Conservation (phyloP, 2,329 filamentous ascomycete species). For the Fusarium sp. region DNA sequence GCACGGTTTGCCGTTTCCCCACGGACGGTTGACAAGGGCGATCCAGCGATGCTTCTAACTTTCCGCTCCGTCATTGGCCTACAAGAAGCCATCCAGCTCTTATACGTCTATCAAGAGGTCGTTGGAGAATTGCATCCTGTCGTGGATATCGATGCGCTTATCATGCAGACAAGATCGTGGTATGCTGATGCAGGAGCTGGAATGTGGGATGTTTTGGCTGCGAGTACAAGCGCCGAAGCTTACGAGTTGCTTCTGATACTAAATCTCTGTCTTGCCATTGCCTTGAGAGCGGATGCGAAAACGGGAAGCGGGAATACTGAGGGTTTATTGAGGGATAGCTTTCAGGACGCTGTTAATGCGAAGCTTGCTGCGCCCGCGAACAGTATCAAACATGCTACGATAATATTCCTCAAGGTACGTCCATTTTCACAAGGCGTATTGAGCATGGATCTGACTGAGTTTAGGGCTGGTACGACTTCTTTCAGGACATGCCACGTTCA, state of each 20-base stretch:
- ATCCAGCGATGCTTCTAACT: constrained; percentile 15
- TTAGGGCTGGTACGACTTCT: constrained; percentile 42
- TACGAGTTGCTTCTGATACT: constrained; percentile 22
- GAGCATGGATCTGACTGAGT: neutral
- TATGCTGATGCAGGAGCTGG: constrained; percentile 21
- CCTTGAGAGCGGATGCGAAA: constrained; percentile 16
- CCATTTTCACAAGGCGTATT: fast-evolving
- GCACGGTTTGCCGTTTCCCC: constrained; percentile 2
- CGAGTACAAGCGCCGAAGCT: constrained; percentile 11
- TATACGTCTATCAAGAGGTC: constrained; percentile 29
- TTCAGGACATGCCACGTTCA: constrained; percentile 39
- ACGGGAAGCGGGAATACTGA: constrained; percentile 7
- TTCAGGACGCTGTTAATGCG: constrained; percentile 29
- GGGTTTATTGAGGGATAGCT: constrained; percentile 17
- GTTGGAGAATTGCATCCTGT: constrained; percentile 28
- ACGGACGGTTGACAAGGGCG: constrained; percentile 15
- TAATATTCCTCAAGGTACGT: constrained; percentile 23
- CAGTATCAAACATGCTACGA: constrained; percentile 27
- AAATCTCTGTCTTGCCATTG: constrained; percentile 24
- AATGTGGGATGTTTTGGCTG: constrained; percentile 20
- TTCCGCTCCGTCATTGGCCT: constrained; percentile 23
- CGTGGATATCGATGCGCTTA: constrained; percentile 20
- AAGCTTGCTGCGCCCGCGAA: constrained; percentile 29
- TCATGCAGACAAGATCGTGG: constrained; percentile 15
- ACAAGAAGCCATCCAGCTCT: constrained; percentile 19